Base-by-base conservation (phyloP, 2,329 filamentous ascomycete genomes). In the Scytalidium sp. region DNA sequence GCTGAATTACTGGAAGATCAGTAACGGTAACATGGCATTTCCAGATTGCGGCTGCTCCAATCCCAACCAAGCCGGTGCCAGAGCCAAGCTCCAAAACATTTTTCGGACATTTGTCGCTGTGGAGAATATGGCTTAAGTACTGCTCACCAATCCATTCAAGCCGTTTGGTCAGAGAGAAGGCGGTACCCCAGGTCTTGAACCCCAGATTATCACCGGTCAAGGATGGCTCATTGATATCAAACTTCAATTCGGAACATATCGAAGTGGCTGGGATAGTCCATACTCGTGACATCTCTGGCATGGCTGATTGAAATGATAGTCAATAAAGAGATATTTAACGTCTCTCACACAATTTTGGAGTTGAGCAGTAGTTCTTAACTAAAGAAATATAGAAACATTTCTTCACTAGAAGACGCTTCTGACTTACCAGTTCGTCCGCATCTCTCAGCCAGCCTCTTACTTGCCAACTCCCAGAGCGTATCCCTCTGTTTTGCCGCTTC, bases 161-260 rank as follows among this genome's bases (percentile, higher is more conserved):
- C 20, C 88, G 83, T 57, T 82, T 86, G 0, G 93, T 87, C 3
- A 97, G 82, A 2, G 95, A 79, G 63, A 91, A 95, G 0, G 91
- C 93, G 0, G 91, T 93, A 1, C 88, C 90, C 94, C 94, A 97
- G 0, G 94, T 99, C 69, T 99, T 97, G 66, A 95, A 78, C 1
- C 94, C 94, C 17, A 97, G 75, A 51, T 89, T 88, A 67, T 97
- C 93, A 6, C 88, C 88, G 0, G 90, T 96, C 49, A 97, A 75
- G 1, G 91, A 85, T 2, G 94, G 94, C 65, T 99, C 94, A 50
- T 90, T 80, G 36, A 99, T 83, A 29, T 79, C 77, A 45, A 99
- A 73, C 42, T 85, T 78, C 57, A 91, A 77, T n/a, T 56, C 46
- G 19, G 56, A 50, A n/a, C 52, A 53, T 22, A 64, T 62, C 27